Evolutionary conservation across 2,329 filamentous ascomycete species (phyloP).

Genomic region (Aureobasidium lini): DNA sequence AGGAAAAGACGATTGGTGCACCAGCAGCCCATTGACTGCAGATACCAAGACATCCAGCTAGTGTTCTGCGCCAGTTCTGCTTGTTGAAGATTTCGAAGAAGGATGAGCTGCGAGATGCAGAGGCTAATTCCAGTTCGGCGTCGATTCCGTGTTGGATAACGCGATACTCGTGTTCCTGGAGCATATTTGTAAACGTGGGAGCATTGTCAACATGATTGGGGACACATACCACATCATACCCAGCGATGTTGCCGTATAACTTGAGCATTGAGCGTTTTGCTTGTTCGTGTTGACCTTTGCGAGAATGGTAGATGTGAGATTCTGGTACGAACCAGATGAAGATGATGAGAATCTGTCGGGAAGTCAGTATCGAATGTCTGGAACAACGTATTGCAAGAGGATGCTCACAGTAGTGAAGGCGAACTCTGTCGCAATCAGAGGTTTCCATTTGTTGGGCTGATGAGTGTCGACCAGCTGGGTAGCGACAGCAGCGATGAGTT

Average conservation of each 20-base stretch:
- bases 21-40: constrained; percentile 18
- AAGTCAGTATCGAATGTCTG: background rate
- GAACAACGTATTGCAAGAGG: background rate
- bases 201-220: background rate
- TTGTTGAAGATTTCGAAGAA: constrained; percentile 18
- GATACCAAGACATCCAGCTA: constrained; percentile 18
- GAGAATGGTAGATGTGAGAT: constrained; percentile 16
- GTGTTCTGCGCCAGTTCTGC: constrained; percentile 17
- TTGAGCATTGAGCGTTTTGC: constrained; percentile 16
- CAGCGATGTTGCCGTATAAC: constrained; percentile 15
- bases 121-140: constrained; percentile 13
- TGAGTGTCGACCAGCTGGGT: constrained; percentile 15
- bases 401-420: constrained; percentile 16
- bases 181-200: background rate
- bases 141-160: constrained; percentile 19
- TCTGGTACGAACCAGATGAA: constrained; percentile 17
- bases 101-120: constrained; percentile 7
- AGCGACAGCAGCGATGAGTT: constrained; percentile 15
- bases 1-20: constrained; percentile 18
- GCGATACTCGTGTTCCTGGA: constrained; percentile 16
- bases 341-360: constrained; percentile 12
- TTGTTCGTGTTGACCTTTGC: constrained; percentile 15
- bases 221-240: constrained; percentile 14
- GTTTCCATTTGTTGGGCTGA: constrained; percentile 16
- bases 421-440: constrained; percentile 17